These are phyloP conservation scores for Zygoascus hellenicus DNA, from an alignment of 1,139 yeast species.

Conservation along the genomic window DNA sequence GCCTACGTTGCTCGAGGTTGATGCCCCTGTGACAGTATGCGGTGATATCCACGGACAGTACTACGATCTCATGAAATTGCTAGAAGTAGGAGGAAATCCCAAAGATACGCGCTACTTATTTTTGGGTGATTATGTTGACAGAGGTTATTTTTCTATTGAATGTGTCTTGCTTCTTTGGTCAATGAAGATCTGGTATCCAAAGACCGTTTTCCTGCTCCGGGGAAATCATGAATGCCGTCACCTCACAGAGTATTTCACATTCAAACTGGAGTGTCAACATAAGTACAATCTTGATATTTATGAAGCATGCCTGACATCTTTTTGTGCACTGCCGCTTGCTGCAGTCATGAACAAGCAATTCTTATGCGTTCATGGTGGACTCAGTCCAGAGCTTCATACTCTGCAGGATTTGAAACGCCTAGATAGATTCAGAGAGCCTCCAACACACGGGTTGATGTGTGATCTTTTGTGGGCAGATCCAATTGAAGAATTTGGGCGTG, in stretches of 20 bases:
- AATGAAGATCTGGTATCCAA: constrained; percentile 71
- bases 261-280: constrained; percentile 84
- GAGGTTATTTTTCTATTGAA: constrained; percentile 91
- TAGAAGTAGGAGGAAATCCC: constrained; percentile 95
- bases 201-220: constrained; percentile 73
- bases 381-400: constrained; percentile 74
- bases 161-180: constrained; percentile 77
- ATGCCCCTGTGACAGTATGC: constrained; percentile 93
- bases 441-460: constrained; percentile 91
- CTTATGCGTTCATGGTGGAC: constrained; percentile 96
- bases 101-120: constrained; percentile 69
- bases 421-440: constrained; percentile 87
- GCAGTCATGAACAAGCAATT: constrained; percentile 94
- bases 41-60: constrained; percentile 97
- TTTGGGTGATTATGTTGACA: constrained; percentile 92
- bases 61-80: constrained; percentile 81
- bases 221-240: constrained; percentile 97
- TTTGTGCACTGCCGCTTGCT: constrained; percentile 85
- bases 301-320: constrained; percentile 70
- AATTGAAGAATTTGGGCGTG: constrained; percentile 77
- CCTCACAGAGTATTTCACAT: constrained; percentile 89
- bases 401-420: constrained; percentile 64
- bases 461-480: constrained; percentile 98
- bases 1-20: constrained; percentile 73
- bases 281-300: constrained; percentile 68